Evolutionary conservation across 805 yeast species (phyloP).

Genomic region (Yarrowia phangngaensis): DNA sequence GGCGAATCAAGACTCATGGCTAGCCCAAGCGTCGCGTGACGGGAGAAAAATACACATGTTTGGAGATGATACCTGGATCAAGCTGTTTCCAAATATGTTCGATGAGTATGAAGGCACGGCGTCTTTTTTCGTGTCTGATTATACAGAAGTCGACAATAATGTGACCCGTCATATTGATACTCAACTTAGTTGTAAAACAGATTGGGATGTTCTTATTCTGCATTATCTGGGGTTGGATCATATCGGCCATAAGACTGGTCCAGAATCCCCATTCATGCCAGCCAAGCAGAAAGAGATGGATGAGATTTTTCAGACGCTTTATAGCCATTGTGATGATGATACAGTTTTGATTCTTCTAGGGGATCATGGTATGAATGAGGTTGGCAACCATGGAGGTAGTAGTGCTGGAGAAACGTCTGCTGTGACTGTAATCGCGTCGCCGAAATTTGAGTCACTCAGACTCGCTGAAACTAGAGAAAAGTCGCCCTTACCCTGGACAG

Average conservation of each 20-base stretch:
- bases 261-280: conserved; percentile 74
- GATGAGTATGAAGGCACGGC: conserved; percentile 75
- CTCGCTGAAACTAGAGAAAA: not conserved
- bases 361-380: conserved; percentile 95
- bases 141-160: conserved; percentile 86
- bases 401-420: conserved; percentile 89
- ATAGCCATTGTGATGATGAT: conserved; percentile 38
- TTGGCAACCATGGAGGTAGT: conserved; percentile 96
- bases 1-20: conserved; percentile 80
- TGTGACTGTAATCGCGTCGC: conserved; percentile 67
- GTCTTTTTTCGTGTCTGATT: conserved; percentile 92
- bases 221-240: conserved; percentile 95
- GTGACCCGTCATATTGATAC: conserved; percentile 79
- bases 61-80: conserved; percentile 98
- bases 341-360: conserved; percentile 78
- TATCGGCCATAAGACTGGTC: conserved; percentile 97
- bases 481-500: conserved; percentile 38
- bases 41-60: conserved; percentile 64
- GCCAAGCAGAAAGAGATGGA: conserved; percentile 87
- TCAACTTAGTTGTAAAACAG: conserved; percentile 31
- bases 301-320: conserved; percentile 45
- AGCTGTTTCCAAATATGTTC: conserved; percentile 73
- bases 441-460: conserved; percentile 45
- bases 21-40: conserved; percentile 54
- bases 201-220: conserved; percentile 83